A percentile compares a stretch with the other conserved stretches of the same genome.
Conservation (phyloP, 2,329 filamentous ascomycete species). For the Talaromyces albobiverticillius region DNA sequence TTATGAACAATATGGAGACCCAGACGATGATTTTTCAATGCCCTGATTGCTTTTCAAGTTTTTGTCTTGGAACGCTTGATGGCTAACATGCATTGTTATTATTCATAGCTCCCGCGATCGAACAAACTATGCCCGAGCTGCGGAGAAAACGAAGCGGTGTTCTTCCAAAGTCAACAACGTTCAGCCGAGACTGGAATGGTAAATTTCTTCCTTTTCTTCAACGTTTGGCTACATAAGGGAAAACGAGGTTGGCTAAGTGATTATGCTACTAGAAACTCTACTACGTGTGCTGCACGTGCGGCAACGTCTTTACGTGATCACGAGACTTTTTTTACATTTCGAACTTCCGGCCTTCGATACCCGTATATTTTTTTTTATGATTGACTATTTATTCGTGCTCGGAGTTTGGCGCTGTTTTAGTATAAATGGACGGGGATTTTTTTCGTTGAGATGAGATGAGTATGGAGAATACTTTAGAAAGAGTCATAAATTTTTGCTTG, state of each 20-base stretch:
- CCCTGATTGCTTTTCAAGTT: slow-evolving; percentile 14
- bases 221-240: not conserved
- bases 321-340: slow-evolving; percentile 16
- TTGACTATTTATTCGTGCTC: slow-evolving; percentile 18
- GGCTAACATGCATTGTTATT: slow-evolving; percentile 19
- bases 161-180: slow-evolving; percentile 98
- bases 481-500: not conserved
- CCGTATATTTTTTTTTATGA: slow-evolving; percentile 19
- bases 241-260: slow-evolving; percentile 19
- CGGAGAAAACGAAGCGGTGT: slow-evolving; percentile 85
- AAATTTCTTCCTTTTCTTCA: slow-evolving; percentile 36
- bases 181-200: slow-evolving; percentile 98
- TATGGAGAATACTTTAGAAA: not conserved
- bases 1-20: slow-evolving; percentile 19
- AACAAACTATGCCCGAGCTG: slow-evolving; percentile 84
- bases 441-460: slow-evolving; percentile 10
- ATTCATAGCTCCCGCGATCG: slow-evolving; percentile 76
- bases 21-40: slow-evolving; percentile 8
- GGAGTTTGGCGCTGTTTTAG: slow-evolving; percentile 22
- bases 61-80: slow-evolving; percentile 17
- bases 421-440: slow-evolving; percentile 1
- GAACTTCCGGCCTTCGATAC: slow-evolving; percentile 28
- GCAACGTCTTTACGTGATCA: slow-evolving; percentile 68
- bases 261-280: slow-evolving; percentile 68
- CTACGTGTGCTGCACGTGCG: slow-evolving; percentile 91